Base-by-base conservation (phyloP, 1,139 yeast genomes). In the Diutina siamensis region DNA sequence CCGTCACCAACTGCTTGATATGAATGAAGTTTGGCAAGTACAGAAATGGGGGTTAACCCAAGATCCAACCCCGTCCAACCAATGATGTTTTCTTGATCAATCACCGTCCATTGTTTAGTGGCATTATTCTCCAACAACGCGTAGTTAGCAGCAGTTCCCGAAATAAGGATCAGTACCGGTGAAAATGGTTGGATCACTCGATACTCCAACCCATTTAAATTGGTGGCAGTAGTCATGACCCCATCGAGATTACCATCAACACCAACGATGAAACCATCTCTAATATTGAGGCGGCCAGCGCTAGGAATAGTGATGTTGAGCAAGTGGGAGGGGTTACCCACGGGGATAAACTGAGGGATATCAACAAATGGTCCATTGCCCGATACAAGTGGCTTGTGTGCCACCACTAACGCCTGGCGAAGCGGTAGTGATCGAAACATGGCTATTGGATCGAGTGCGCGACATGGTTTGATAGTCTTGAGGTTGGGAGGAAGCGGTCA, bases 341-440 rank as follows among this genome's bases (percentile, higher is more conserved):
- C 45, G 4, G 71, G 63, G 34, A 52, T 53, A 51, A 68, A 66
- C 27, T 52, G 50, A 1, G 49, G 49, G n/a, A 49, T 20, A 46
- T 65, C 72, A 15, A 64, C 55, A 47, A 70, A 69, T 13, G 74
- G 74, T 1, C 74, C 74, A 35, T 19, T 31, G 33, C 44, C 49
- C 41, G 42, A 31, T 4, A 35, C 44, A 15, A 27, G 34, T 18
- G 45, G 45, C 32, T 33, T 32, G 35, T 18, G 31, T 7, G 45
- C 40, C 28, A 34, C 19, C 33, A 27, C 31, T 13, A 38, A 20
- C 31, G 17, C 19, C 20, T 35, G 40, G 40, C 15, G 15, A n/a
- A 31, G 34, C 4, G 15, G 34, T 12, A 13, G 28, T 7, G 28
- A 10, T 25, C 7, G 7, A 7, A 7, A 10, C 28, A 25, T 25